phyloP scores from a whole-genome alignment of 2,329 filamentous ascomycete species.

The Penicillium sp. region DNA sequence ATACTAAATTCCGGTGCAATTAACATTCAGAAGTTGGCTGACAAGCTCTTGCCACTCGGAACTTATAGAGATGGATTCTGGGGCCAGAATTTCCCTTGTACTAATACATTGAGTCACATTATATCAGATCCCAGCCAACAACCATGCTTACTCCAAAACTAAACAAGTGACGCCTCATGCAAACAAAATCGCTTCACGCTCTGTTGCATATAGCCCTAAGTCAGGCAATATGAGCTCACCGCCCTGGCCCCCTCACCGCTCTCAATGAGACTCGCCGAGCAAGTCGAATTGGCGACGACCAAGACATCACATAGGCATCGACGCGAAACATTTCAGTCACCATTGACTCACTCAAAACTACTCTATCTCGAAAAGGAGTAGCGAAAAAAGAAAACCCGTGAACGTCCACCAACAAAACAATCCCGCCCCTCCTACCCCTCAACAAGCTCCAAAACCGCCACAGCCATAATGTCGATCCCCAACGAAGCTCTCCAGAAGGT shows the following conservation, averaged over 20 bases:
- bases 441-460: constrained; percentile 13
- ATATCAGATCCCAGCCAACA: no score
- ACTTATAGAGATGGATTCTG: no score
- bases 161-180: no score
- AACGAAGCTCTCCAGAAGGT: constrained; percentile 96
- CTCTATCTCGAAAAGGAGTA: not conserved
- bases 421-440: constrained; percentile 14
- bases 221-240: constrained; percentile 4
- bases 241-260: constrained; percentile 1
- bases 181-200: not conserved
- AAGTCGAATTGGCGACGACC: constrained; percentile 1
- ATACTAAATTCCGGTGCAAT: no score
- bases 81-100: no score
- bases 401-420: constrained; percentile 1
- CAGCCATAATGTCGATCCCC: constrained; percentile 77
- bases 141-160: no score
- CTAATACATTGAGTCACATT: no score
- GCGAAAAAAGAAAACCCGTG: not conserved
- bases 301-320: constrained; percentile 4
- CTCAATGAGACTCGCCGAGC: not conserved
- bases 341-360: not conserved
- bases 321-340: not conserved
- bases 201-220: constrained; percentile 1
- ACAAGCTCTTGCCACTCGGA: no score
- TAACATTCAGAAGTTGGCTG: no score